A percentile compares a stretch with the other conserved stretches of the same genome.
Evolutionary conservation across 768 basidiomycete species (phyloP).

Genomic region (Fibroporia radiculosa): DNA sequence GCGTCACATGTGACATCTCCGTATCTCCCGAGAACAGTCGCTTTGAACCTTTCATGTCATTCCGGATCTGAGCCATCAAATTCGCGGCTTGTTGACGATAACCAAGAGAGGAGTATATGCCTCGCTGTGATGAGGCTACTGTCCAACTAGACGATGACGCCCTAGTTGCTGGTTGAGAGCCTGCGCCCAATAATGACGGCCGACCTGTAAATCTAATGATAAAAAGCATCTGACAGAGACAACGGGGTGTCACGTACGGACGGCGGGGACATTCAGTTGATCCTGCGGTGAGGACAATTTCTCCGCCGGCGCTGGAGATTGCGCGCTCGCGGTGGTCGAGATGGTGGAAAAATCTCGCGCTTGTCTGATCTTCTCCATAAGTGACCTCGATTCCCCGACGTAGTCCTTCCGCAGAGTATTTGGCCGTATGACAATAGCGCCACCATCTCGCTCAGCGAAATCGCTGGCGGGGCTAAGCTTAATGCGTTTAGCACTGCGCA

Average conservation of each 20-base stretch:
- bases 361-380: slow-evolving; percentile 77
- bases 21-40: slow-evolving; percentile 65
- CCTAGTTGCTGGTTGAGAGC: slow-evolving; percentile 10
- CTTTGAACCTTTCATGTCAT: slow-evolving; percentile 68
- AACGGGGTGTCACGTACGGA: background rate
- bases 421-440: slow-evolving; percentile 42
- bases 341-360: slow-evolving; percentile 74
- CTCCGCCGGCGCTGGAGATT: slow-evolving; percentile 15
- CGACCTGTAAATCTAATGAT: slow-evolving; percentile 2
- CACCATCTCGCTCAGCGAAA: slow-evolving; percentile 38
- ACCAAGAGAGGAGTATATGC: slow-evolving; percentile 50
- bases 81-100: slow-evolving; percentile 73
- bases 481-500: slow-evolving; percentile 74
- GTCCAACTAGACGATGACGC: slow-evolving; percentile 17
- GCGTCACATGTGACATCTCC: slow-evolving; percentile 36
- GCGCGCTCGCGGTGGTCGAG: slow-evolving; percentile 48
- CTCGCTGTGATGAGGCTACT: slow-evolving; percentile 23
- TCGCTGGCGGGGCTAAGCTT: slow-evolving; percentile 67
- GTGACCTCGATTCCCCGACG: slow-evolving; percentile 65
- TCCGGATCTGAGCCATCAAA: slow-evolving; percentile 81
- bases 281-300: background rate
- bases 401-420: slow-evolving; percentile 55
- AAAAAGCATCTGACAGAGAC: slow-evolving; percentile 5
- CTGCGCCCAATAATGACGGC: background rate
- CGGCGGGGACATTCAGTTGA: background rate